phyloP scores from a whole-genome alignment of 2,329 filamentous ascomycete genomes.

The Fulvia fulva region DNA sequence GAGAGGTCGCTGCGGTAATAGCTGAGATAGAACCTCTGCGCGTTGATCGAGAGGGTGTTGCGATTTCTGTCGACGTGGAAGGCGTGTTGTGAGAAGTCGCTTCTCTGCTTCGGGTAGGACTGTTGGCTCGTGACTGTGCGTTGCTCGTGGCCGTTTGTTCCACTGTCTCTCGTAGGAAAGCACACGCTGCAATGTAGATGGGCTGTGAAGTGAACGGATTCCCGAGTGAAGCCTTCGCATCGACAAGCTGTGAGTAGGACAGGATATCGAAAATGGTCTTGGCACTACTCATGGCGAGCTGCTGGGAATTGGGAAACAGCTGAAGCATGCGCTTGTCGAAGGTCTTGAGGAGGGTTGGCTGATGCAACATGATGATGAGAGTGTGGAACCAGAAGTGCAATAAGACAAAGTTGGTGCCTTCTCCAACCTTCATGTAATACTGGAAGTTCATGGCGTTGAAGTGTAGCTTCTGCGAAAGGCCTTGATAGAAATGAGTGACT shows the following conservation, averaged over 20 bases:
- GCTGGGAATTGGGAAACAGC: slow-evolving; percentile 73
- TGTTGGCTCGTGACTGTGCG: slow-evolving; percentile 47
- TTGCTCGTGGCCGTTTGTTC: slow-evolving; percentile 62
- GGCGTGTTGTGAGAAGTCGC: slow-evolving; percentile 10
- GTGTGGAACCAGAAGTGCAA: slow-evolving; percentile 88
- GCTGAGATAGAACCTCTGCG: slow-evolving; percentile 14
- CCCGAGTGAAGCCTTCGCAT: slow-evolving; percentile 78
- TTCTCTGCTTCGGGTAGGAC: slow-evolving; percentile 39
- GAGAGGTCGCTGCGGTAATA: slow-evolving; percentile 4
- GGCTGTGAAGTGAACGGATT: slow-evolving; percentile 86
- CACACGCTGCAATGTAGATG: slow-evolving; percentile 86
- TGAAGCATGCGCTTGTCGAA: slow-evolving; percentile 68
- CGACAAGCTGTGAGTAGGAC: slow-evolving; percentile 79
- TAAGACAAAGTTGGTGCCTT: slow-evolving; percentile 82
- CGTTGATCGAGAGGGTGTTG: slow-evolving; percentile 9
- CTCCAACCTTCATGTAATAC: slow-evolving; percentile 72
- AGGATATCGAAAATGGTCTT: slow-evolving; percentile 90
- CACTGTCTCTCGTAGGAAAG: slow-evolving; percentile 78
- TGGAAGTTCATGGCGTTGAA: slow-evolving; percentile 87
- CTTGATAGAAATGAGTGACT: slow-evolving; percentile 70
- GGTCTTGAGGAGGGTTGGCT: slow-evolving; percentile 75
- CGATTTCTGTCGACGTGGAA: slow-evolving; percentile 6
- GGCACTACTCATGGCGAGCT: slow-evolving; percentile 79
- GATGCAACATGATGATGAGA: slow-evolving; percentile 77
- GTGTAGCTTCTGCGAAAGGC: slow-evolving; percentile 68